Evolutionary conservation across 2,329 filamentous ascomycete genomes (phyloP), one percentile per base, ranked within the genome.

Genomic region (Mollisia scopiformis): DNA sequence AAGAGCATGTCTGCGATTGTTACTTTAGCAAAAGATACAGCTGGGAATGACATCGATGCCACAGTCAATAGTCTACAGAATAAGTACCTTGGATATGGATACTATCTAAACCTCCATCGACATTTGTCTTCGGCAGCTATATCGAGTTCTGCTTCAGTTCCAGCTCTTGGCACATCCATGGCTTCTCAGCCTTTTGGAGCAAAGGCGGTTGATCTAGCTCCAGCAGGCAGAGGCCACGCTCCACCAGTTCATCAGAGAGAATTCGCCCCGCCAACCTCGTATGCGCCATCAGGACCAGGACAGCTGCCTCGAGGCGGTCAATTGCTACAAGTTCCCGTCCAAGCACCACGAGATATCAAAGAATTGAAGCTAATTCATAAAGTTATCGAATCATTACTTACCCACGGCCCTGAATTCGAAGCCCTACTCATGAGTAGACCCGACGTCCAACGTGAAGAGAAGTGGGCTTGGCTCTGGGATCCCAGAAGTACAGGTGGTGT

Each of bases 401-500:
- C 87, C 23, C 87, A 95, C 67, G 93, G 93, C 0, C 87, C 91
- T 0, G 92, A 95, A 71, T 96, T 97, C 62, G 95, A 99, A 75
- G 93, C 93, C 5, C 80, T 96, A 2, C 82, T 99, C 6, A 98
- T 98, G 95, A 89, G 88, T 53, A 83, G 91, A 19, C 86, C 90
- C 0, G 87, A 93, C 57, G 90, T 98, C 1, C 92, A 96, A 73
- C 84, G 83, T 41, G 91, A 97, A 62, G 91, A 96, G 74, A 93
- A 89, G 66, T 98, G 94, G 88, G 90, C 93, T 0, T 99, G 93
- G 91, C 81, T 99, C 5, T 99, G 92, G 88, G 90, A 98, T 74
- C 84, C 93, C 21, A 84, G 88, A 66, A 93, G 88, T 70, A 81
- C 83, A 64, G 93, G 87, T 27, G 94, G 90, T 16, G 85, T 96